Evolutionary conservation across 768 basidiomycete genomes (phyloP), one percentile per base, ranked within the genome.

Genomic region (Auricularia sp.): DNA sequence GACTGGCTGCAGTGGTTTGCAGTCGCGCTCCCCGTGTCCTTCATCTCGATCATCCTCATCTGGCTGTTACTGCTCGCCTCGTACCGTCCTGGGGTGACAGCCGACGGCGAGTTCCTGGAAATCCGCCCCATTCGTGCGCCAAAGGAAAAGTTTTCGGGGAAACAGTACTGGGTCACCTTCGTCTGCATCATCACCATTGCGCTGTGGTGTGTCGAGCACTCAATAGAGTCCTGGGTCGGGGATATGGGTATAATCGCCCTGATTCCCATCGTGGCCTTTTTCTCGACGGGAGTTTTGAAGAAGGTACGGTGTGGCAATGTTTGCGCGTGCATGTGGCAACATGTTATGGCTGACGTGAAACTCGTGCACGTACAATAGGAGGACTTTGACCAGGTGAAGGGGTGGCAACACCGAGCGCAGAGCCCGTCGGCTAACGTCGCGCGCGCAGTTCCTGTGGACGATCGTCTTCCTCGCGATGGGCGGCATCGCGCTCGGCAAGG

Each of bases 211-310:
- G 73, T 93, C 47, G 94, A 90, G 67, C 88, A 91, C 71, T 75
- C 78, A 70, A 84, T 98, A 62, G 85, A 95, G 71, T 74, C 78
- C 5, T 77, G 78, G 59, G 81, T 98, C 3, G 97, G 97, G 1
- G 94, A 98, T 73, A 99, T 98, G 95, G 97, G 97, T 36, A 82
- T 98, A 70, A 94, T 99, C 67, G 95, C 96, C 2, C 86, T 98
- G 68, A 80, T 99, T 56, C 97, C 96, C 0, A 81, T 98, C 56
- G 81, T 98, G 5, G 88, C 89, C 1, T 98, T 99, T 78, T 99
- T 98, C 74, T 89, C 90, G 4, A 91, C 93, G 0, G 92, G 93
- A 0, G 86, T 98, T 4, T 77, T 99, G 59, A 93, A 93, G 70
- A 98, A 98, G 88, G 93, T 91, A 65, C 36, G 77, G 54, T 68